Conservation (phyloP, 1,284 basidiomycete genomes). For the Ganoderma boninense region DNA sequence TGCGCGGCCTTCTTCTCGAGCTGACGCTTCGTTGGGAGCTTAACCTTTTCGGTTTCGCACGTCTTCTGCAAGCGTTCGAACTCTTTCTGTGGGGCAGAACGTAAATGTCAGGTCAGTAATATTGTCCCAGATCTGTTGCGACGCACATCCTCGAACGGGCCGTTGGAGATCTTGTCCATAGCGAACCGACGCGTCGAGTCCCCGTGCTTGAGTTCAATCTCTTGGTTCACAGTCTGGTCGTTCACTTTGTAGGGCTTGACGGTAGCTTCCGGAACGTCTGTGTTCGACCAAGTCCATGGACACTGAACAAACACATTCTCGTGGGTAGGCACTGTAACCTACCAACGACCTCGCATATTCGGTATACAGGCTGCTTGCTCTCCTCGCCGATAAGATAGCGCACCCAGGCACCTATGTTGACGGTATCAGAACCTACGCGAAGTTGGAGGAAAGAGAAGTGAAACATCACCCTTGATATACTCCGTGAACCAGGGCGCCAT, state of each 20-base stretch:
- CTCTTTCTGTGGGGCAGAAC: constrained; percentile 63
- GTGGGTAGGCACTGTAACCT: constrained; percentile 39
- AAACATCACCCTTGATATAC: constrained; percentile 70
- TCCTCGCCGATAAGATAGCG: constrained; percentile 75
- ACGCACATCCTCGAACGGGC: constrained; percentile 64
- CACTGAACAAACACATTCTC: constrained; percentile 11
- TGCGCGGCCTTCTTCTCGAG: constrained; percentile 72
- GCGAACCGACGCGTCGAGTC: constrained; percentile 62
- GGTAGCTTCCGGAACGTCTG: constrained; percentile 54
- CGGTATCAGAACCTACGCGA: constrained; percentile 34
- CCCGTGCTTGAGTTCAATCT: constrained; percentile 78
- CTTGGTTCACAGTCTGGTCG: constrained; percentile 65
- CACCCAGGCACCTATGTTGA: constrained; percentile 75
- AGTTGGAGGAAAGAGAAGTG: constrained; percentile 22
- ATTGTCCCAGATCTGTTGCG: background rate
- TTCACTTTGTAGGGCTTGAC: constrained; percentile 82
- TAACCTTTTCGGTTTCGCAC: constrained; percentile 63
- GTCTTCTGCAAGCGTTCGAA: constrained; percentile 67
- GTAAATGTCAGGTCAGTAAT: constrained; percentile 3
- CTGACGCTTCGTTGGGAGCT: constrained; percentile 70
- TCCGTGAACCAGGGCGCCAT: constrained; percentile 82
- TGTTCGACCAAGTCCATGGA: background rate
- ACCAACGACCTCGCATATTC: constrained; percentile 84
- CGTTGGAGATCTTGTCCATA: constrained; percentile 88
- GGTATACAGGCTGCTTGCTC: constrained; percentile 72